phyloP scores from a whole-genome alignment of 2,329 filamentous ascomycete genomes.

The Fonsecaea nubica region DNA sequence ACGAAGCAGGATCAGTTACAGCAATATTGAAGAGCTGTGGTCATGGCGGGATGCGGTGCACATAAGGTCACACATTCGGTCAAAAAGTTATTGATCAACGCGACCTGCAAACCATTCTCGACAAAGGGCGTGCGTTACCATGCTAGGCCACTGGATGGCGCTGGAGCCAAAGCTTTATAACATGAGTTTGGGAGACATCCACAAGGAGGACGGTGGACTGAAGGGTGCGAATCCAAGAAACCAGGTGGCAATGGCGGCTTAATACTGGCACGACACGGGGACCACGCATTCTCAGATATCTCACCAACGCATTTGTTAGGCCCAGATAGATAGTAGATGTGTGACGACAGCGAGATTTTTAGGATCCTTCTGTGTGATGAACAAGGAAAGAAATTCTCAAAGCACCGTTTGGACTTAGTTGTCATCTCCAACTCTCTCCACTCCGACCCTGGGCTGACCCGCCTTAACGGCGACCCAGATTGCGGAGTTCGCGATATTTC shows the following conservation, averaged over 20 bases:
- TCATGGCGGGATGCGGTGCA: constrained; percentile 51
- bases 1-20: constrained; percentile 64
- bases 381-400: background rate
- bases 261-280: background rate
- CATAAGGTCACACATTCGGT: background rate
- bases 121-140: background rate
- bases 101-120: background rate
- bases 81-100: background rate
- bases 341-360: background rate
- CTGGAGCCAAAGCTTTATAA: background rate
- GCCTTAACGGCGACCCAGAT: constrained; percentile 8
- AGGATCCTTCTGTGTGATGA: background rate
- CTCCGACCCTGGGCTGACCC: constrained; percentile 3
- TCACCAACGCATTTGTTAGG: background rate
- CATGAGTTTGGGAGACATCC: background rate
- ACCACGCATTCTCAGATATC: background rate
- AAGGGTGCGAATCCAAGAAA: background rate
- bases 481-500: constrained; percentile 23
- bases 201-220: background rate
- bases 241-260: background rate
- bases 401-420: background rate
- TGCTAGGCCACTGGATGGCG: background rate
- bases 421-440: constrained; percentile 19
- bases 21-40: constrained; percentile 57
- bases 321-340: background rate